These are phyloP conservation scores for Polygonum maritimum DNA, from an alignment of 148 eudicot genomes.

Conservation along the genomic window DNA sequence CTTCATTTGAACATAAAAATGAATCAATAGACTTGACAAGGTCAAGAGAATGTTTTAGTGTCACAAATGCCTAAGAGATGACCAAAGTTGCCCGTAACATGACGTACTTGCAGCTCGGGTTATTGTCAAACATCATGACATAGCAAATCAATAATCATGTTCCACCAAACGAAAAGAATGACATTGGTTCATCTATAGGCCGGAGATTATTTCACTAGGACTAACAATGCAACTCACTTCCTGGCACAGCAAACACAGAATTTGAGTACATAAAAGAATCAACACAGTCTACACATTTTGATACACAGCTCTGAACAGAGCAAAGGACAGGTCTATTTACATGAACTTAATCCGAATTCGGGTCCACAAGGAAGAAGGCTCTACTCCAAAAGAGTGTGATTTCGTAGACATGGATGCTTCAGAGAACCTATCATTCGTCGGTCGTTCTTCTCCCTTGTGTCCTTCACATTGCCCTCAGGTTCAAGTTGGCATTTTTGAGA, in stretches of 20 bases:
- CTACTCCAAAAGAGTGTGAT: background rate
- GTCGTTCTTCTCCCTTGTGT: background rate
- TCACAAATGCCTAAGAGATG: background rate
- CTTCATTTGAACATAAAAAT: no score
- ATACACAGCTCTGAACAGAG: background rate
- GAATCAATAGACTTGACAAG: no score
- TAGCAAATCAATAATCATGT: background rate
- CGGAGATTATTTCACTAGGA: conserved; percentile 7
- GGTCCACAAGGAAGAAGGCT: background rate
- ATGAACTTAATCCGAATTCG: background rate
- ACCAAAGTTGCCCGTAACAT: background rate
- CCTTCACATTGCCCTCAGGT: background rate
- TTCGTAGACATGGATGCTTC: background rate
- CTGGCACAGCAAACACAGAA: conserved; percentile 2
- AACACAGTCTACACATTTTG: background rate
- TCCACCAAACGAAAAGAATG: conserved; percentile 2
- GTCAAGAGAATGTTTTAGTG: no score
- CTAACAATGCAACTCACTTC: conserved; percentile 7
- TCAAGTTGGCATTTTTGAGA: background rate
- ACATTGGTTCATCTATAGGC: background rate
- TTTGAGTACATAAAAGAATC: conserved; percentile 8
- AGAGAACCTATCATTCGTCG: background rate
- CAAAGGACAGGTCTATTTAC: conserved; percentile 10
- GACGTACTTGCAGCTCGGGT: background rate
- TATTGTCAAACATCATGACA: background rate